phyloP scores from a whole-genome alignment of 495 filamentous ascomycete genomes.

The Trichoderma gamsii region DNA sequence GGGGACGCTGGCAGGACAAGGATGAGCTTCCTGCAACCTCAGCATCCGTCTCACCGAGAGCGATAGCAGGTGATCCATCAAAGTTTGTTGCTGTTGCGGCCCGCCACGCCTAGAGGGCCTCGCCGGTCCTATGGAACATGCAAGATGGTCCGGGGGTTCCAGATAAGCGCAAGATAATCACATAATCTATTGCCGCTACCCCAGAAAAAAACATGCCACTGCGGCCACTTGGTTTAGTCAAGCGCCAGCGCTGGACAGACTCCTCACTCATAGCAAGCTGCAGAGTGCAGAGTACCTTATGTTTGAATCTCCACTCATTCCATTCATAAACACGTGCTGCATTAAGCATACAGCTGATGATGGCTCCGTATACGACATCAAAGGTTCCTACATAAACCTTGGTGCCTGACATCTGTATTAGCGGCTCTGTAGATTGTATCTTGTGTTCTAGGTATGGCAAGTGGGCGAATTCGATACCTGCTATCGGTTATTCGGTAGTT shows the following conservation, averaged over 20 bases:
- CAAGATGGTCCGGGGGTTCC: neutral
- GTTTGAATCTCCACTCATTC: neutral
- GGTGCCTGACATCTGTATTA: neutral
- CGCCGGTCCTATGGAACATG: slow-evolving; percentile 8
- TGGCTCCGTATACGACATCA: neutral
- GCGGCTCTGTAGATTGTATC: neutral
- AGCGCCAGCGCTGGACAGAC: neutral
- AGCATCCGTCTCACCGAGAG: slow-evolving; percentile 12
- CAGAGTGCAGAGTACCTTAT: neutral
- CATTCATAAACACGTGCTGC: neutral
- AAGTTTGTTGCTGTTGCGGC: neutral
- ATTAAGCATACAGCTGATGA: neutral
- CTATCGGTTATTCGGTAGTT: slow-evolving; percentile 7
- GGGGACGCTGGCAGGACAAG: neutral
- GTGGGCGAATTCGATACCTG: neutral
- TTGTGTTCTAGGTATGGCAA: too few relatives aligned
- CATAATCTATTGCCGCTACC: neutral
- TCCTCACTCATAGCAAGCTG: too few relatives aligned
- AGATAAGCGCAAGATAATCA: neutral
- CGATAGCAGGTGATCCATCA: neutral
- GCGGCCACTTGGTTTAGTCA: neutral
- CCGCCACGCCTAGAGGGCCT: neutral
- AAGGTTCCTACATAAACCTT: neutral
- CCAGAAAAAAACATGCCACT: neutral
- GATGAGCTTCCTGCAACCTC: neutral